A percentile compares a stretch with the other conserved stretches of the same genome.
These are phyloP conservation scores for Orbilia blumenaviensis DNA, from an alignment of 2,329 filamentous ascomycete genomes.

Conservation along the genomic window DNA sequence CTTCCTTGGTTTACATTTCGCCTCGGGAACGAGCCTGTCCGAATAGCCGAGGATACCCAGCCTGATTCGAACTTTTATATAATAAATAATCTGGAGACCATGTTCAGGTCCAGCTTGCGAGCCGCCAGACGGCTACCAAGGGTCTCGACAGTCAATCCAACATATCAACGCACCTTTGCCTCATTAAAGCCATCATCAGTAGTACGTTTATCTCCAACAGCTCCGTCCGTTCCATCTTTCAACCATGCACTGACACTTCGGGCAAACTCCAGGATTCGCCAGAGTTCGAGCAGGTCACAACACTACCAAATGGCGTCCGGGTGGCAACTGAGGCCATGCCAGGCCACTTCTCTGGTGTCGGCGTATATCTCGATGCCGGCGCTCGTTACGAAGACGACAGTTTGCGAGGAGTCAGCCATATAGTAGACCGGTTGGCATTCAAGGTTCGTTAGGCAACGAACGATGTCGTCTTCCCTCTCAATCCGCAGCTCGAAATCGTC, in stretches of 20 bases:
- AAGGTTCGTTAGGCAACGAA: constrained; percentile 72
- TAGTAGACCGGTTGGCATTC: constrained; percentile 94
- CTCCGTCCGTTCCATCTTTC: not conserved
- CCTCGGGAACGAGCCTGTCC: constrained; percentile 1
- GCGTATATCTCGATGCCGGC: constrained; percentile 93
- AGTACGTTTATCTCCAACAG: constrained; percentile 12
- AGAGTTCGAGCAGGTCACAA: constrained; percentile 87
- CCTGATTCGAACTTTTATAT: not conserved
- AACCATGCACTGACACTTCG: not conserved
- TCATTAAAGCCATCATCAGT: constrained; percentile 24
- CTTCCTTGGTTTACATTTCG: not conserved
- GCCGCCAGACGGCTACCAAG: constrained; percentile 44
- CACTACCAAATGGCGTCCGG: constrained; percentile 87
- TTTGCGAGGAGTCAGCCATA: constrained; percentile 89
- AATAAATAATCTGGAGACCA: too few relatives aligned
- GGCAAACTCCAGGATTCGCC: constrained; percentile 72
- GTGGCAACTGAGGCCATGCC: constrained; percentile 94
- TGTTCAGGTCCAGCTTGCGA: constrained; percentile 50
- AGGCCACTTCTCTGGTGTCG: constrained; percentile 92
- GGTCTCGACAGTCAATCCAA: not conserved
- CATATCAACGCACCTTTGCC: constrained; percentile 43
- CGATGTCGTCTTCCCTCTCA: not conserved
- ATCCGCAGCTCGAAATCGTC: too few relatives aligned
- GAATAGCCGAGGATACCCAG: constrained; percentile 17
- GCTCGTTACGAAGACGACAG: constrained; percentile 90